Percentiles rank a stretch among this genome's conserved stretches.
Conservation (phyloP, 805 yeast species). For the Kodamaea nitidulidarum region DNA sequence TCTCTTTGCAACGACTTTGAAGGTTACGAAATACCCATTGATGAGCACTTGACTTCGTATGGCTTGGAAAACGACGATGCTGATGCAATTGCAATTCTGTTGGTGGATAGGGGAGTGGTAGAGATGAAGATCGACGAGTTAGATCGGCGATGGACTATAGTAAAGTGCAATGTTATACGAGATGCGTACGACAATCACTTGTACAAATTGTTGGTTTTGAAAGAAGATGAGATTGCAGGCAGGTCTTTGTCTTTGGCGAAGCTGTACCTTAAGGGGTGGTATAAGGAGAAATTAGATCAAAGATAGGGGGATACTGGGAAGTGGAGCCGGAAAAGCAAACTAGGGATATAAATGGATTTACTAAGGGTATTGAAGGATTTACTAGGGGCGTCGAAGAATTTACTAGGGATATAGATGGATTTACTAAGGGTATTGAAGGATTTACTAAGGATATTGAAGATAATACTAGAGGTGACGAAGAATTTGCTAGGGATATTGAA, state of each 20-base stretch:
- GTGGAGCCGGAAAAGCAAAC: not conserved
- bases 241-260: conserved; percentile 18
- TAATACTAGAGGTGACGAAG: too few relatives aligned
- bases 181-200: conserved; percentile 29
- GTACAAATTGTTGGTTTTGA: conserved; percentile 21
- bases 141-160: conserved; percentile 14
- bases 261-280: conserved; percentile 22
- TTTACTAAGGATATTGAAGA: too few relatives aligned
- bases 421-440: too few relatives aligned
- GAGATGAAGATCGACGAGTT: conserved; percentile 28
- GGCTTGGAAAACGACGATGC: conserved; percentile 17
- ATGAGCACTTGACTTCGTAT: conserved; percentile 11
- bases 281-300: not conserved
- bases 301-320: not conserved
- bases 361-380: too few relatives aligned
- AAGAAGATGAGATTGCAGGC: conserved; percentile 20
- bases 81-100: conserved; percentile 18
- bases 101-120: conserved; percentile 23
- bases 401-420: too few relatives aligned
- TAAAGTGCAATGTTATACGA: conserved; percentile 18
- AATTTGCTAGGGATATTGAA: too few relatives aligned
- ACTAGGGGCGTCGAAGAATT: too few relatives aligned
- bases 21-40: conserved; percentile 16
- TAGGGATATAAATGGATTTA: too few relatives aligned
- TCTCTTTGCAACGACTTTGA: conserved; percentile 21